These are phyloP conservation scores for Senna siamea DNA, from an alignment of 306 rosid species.

Conservation along the genomic window DNA sequence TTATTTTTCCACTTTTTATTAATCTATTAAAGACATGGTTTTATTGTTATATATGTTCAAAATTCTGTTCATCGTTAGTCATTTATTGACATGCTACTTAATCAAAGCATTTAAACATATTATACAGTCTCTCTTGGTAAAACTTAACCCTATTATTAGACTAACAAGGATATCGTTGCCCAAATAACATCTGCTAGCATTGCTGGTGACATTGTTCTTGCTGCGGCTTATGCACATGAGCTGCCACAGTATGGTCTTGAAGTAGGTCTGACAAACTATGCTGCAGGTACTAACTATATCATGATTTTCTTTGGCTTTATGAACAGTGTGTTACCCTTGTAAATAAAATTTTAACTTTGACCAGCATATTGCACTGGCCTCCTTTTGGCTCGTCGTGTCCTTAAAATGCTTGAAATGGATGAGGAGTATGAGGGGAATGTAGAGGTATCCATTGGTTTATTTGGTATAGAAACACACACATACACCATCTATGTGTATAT, in stretches of 20 bases:
- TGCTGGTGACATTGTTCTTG: slow-evolving; percentile 77
- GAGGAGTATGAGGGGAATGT: slow-evolving; percentile 80
- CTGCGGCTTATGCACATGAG: slow-evolving; percentile 78
- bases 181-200: slow-evolving; percentile 75
- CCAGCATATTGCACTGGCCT: slow-evolving; percentile 90
- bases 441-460: slow-evolving; percentile 52
- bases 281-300: slow-evolving; percentile 60
- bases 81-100: background rate
- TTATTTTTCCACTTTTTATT: background rate
- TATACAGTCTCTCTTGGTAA: background rate
- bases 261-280: slow-evolving; percentile 85
- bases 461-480: too few species aligned
- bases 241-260: slow-evolving; percentile 72
- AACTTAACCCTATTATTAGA: slow-evolving; percentile 49
- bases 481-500: background rate
- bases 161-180: slow-evolving; percentile 72
- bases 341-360: background rate
- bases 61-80: background rate
- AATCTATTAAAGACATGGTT: too few species aligned
- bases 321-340: background rate
- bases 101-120: background rate
- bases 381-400: slow-evolving; percentile 82
- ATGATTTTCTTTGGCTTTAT: background rate
- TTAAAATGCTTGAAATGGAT: slow-evolving; percentile 75
- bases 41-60: background rate